Conservation (phyloP, 768 basidiomycete genomes). For the Lentinula aciculospora region DNA sequence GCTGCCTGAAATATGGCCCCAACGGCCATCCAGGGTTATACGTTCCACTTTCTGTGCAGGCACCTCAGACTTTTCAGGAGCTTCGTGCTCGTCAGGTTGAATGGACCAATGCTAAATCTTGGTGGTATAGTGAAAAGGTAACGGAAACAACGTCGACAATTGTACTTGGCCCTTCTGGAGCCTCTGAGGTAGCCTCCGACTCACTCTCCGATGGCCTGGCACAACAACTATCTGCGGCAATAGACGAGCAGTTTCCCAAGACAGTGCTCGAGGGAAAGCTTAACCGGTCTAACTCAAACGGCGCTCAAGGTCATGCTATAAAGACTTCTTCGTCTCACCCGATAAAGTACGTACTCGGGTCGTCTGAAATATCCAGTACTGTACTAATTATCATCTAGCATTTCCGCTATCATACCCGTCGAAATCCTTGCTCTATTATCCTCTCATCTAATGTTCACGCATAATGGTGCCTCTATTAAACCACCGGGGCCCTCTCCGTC, state of each 20-base stretch:
- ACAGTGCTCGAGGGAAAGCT: background rate
- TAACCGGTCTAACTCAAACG: background rate
- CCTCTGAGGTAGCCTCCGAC: slow-evolving; percentile 13
- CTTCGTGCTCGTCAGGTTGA: slow-evolving; percentile 47
- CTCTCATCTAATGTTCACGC: slow-evolving; percentile 33
- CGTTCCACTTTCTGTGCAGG: slow-evolving; percentile 54
- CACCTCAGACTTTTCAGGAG: slow-evolving; percentile 51
- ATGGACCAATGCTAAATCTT: slow-evolving; percentile 30
- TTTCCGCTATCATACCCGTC: slow-evolving; percentile 59
- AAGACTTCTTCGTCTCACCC: slow-evolving; percentile 82
- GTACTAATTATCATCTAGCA: slow-evolving; percentile 27
- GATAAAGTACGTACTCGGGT: slow-evolving; percentile 53
- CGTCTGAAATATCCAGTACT: background rate
- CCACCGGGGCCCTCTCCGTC: background rate
- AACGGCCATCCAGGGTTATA: slow-evolving; percentile 56
- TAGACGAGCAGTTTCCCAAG: slow-evolving; percentile 33
- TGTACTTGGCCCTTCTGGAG: slow-evolving; percentile 24
- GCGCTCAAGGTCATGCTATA: slow-evolving; percentile 18
- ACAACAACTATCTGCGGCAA: slow-evolving; percentile 48
- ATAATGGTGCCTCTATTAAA: background rate
- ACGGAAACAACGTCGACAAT: slow-evolving; percentile 12
- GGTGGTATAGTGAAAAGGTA: slow-evolving; percentile 39
- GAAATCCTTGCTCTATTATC: slow-evolving; percentile 51
- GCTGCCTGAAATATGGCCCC: slow-evolving; percentile 57
- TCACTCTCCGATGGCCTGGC: slow-evolving; percentile 26